These are phyloP conservation scores for Tylopilus sp. DNA, from an alignment of 768 basidiomycete species.

Conservation along the genomic window DNA sequence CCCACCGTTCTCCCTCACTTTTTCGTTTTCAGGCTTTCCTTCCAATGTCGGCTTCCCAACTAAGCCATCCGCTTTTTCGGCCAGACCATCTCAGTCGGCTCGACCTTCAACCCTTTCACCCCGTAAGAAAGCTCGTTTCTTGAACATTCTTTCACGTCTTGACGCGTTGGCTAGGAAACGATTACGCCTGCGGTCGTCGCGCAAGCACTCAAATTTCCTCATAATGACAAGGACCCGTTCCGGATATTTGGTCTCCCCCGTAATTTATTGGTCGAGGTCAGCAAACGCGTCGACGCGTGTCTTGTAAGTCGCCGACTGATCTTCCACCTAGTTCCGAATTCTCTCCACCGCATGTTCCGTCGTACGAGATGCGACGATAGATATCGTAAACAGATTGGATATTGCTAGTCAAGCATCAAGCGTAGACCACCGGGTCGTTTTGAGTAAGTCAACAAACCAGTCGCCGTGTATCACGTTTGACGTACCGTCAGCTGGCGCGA, in stretches of 20 bases:
- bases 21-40: constrained; percentile 39
- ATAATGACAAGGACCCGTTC: constrained; percentile 47
- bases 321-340: constrained; percentile 54
- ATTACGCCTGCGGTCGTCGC: constrained; percentile 37
- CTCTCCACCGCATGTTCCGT: constrained; percentile 71
- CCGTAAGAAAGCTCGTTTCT: constrained; percentile 31
- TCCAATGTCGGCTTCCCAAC: constrained; percentile 36
- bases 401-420: constrained; percentile 48
- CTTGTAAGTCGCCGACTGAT: neutral
- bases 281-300: constrained; percentile 14
- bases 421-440: constrained; percentile 49
- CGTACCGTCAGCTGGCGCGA: constrained; percentile 53
- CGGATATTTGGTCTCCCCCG: constrained; percentile 70
- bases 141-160: neutral
- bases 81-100: constrained; percentile 35
- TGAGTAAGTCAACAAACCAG: constrained; percentile 48
- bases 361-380: constrained; percentile 63
- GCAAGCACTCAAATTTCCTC: constrained; percentile 44
- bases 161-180: constrained; percentile 26
- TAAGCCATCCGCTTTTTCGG: constrained; percentile 43
- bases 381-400: constrained; percentile 51
- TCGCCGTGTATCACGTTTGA: neutral
- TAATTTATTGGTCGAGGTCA: constrained; percentile 67
- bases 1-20: neutral
- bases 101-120: constrained; percentile 40